These are phyloP conservation scores for Euphrasia confusa DNA, from an alignment of 257 asterid genomes.

Conservation along the genomic window DNA sequence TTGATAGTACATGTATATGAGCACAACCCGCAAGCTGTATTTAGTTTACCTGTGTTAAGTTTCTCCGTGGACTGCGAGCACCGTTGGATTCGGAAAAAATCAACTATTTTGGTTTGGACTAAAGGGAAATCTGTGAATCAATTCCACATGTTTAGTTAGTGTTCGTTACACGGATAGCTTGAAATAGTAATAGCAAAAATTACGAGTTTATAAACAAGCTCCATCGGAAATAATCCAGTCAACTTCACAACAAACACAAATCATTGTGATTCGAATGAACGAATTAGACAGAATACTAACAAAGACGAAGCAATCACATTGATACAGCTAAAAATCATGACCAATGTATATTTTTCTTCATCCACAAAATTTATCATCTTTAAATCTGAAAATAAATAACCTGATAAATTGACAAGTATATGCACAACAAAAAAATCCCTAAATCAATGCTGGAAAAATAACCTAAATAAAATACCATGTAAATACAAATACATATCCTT, in stretches of 20 bases:
- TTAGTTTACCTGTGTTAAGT: conserved; percentile 39
- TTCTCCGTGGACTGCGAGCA: conserved; percentile 35
- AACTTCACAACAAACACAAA: not conserved
- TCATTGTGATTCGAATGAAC: not conserved
- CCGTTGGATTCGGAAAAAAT: conserved; percentile 77
- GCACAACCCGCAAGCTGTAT: not conserved
- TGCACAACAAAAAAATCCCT: not conserved
- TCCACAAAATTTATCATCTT: not conserved
- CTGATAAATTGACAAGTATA: not conserved
- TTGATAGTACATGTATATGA: not conserved
- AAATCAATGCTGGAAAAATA: not conserved
- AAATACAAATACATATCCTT: not conserved
- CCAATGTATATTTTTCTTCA: not conserved
- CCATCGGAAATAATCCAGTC: not conserved
- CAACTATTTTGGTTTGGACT: conserved; percentile 76
- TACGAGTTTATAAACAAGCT: not conserved
- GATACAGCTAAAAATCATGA: not conserved
- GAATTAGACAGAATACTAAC: not conserved
- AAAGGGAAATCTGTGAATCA: conserved; percentile 59
- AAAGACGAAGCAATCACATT: not conserved
- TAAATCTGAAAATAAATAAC: no score
- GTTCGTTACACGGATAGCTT: not conserved
- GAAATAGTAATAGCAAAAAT: not conserved
- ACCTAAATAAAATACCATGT: not conserved
- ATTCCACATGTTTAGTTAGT: not conserved